Conservation (phyloP, 768 basidiomycete genomes). For the Leccinellum albellum region DNA sequence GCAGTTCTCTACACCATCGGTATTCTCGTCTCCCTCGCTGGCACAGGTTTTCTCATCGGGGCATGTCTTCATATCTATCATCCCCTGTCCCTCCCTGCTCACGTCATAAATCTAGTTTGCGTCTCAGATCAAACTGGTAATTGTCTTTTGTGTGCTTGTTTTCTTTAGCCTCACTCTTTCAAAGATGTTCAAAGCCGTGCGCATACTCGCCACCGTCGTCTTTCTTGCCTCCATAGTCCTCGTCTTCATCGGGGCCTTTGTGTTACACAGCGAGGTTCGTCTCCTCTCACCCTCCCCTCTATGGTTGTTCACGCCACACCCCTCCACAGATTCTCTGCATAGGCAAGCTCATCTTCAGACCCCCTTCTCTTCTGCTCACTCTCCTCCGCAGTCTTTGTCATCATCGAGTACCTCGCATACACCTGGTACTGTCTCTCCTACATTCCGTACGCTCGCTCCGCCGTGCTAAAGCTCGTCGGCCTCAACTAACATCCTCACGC, state of each 20-base stretch:
- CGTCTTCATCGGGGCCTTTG: constrained; percentile 85
- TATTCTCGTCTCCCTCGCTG: constrained; percentile 75
- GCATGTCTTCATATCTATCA: constrained; percentile 44
- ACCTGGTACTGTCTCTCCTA: constrained; percentile 87
- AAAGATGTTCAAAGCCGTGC: constrained; percentile 95
- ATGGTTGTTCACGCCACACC: not conserved
- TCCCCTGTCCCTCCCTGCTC: not conserved
- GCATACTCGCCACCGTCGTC: constrained; percentile 74
- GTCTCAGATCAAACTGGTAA: constrained; percentile 79
- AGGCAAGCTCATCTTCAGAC: constrained; percentile 35
- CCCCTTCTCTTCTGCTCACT: not conserved
- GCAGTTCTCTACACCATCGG: constrained; percentile 81
- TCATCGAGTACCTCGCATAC: constrained; percentile 88
- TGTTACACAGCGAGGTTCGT: constrained; percentile 61
- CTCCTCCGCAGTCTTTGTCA: constrained; percentile 66
- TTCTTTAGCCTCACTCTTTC: not conserved
- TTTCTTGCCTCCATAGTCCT: constrained; percentile 77
- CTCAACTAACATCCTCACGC: constrained; percentile 14
- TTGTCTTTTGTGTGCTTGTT: not conserved
- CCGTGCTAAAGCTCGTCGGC: constrained; percentile 63
- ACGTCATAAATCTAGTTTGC: constrained; percentile 48
- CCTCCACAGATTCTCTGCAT: constrained; percentile 57
- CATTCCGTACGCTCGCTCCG: constrained; percentile 85
- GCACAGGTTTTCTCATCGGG: constrained; percentile 89
- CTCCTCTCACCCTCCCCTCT: not conserved